These are phyloP conservation scores for Brassica napus DNA, from an alignment of 345 rosid species.

Conservation along the genomic window Da-Ae NC_063445.1:34733001-34733500, in stretches of 20 bases:
- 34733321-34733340: conserved; percentile 1
- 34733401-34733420: conserved; percentile 30
- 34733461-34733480: conserved; percentile 18
- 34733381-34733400: conserved; percentile 27
- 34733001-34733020: conserved; percentile 37
- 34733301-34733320: background rate
- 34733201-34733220: background rate
- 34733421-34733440: conserved; percentile 13
- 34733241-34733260: background rate
- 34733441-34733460: conserved; percentile 5
- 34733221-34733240: background rate
- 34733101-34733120: background rate
- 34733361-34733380: conserved; percentile 30
- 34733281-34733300: background rate
- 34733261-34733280: background rate
- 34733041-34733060: background rate
- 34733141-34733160: background rate
- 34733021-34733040: conserved; percentile 1
- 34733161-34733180: background rate
- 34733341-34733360: conserved; percentile 3
- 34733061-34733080: background rate
- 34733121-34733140: background rate
- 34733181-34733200: background rate
- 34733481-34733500: background rate
- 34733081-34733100: conserved; percentile 18